A percentile compares a stretch with the other conserved stretches of the same genome.
Evolutionary conservation across 495 filamentous ascomycete genomes (phyloP).

Genomic region (Neurospora terricola): DNA sequence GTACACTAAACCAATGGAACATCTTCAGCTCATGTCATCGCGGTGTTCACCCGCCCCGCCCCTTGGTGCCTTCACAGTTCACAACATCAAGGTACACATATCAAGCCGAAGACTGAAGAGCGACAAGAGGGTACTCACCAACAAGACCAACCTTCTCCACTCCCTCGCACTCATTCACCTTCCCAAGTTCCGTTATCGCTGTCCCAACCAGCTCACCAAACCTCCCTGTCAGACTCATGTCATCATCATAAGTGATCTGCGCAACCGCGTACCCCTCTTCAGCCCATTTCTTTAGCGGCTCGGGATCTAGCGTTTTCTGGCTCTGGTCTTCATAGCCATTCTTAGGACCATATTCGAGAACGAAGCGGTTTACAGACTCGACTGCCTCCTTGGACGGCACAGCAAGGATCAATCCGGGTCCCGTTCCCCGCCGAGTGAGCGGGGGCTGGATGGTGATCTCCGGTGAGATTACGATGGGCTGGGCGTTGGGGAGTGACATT

Average conservation of each 20-base stretch:
- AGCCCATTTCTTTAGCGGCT: slow-evolving; percentile 47
- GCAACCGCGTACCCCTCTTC: slow-evolving; percentile 48
- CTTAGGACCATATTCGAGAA: background rate
- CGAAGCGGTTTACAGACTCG: background rate
- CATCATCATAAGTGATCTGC: slow-evolving; percentile 17
- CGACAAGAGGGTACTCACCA: slow-evolving; percentile 14
- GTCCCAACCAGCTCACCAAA: background rate
- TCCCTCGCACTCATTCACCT: slow-evolving; percentile 17
- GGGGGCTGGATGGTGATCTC: slow-evolving; percentile 36
- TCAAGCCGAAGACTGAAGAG: background rate
- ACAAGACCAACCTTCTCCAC: slow-evolving; percentile 24
- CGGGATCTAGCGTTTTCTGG: slow-evolving; percentile 29
- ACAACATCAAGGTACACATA: background rate
- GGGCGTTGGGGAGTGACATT: background rate
- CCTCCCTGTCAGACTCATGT: background rate
- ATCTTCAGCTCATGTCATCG: background rate
- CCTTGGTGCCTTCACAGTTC: background rate
- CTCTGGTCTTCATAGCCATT: slow-evolving; percentile 1
- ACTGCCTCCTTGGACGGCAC: background rate
- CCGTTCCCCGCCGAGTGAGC: slow-evolving; percentile 44
- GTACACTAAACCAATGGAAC: slow-evolving; percentile 5
- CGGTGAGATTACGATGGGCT: background rate
- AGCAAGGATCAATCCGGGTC: slow-evolving; percentile 45
- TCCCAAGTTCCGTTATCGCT: slow-evolving; percentile 15
- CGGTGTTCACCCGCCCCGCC: background rate